Evolutionary conservation across 192 early-diverging fungal species (phyloP).

Genomic region (Coemansia sp.): DNA sequence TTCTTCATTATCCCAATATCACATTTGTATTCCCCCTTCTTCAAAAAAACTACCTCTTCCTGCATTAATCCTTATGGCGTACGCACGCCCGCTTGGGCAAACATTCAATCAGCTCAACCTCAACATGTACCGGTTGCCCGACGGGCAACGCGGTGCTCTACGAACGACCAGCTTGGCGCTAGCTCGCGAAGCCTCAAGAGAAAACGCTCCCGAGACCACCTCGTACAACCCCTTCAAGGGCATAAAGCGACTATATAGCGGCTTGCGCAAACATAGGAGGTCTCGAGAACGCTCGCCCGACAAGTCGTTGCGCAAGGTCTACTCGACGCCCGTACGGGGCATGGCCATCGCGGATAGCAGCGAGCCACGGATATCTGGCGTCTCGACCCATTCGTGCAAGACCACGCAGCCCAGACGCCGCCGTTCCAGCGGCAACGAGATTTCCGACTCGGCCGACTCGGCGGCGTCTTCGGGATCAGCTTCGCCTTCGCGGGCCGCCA

Average conservation of each 20-base stretch:
- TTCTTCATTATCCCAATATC: neutral
- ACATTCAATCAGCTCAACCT: constrained; percentile 55
- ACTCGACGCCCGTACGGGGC: constrained; percentile 34
- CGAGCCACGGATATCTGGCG: neutral
- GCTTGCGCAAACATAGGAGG: constrained; percentile 39
- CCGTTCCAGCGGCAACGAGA: constrained; percentile 25
- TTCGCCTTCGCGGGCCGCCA: constrained; percentile 20
- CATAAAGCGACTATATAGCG: constrained; percentile 46
- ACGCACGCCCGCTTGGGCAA: constrained; percentile 47
- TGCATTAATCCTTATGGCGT: constrained; percentile 29
- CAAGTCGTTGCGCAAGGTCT: constrained; percentile 42
- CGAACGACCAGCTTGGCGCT: constrained; percentile 44
- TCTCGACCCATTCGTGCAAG: constrained; percentile 14
- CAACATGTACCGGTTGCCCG: constrained; percentile 52
- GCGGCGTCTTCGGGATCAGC: constrained; percentile 8
- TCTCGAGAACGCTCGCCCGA: constrained; percentile 15
- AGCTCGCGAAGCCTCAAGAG: constrained; percentile 41
- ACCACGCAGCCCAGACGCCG: constrained; percentile 14
- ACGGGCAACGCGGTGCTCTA: constrained; percentile 50
- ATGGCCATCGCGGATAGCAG: neutral
- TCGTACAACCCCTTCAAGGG: constrained; percentile 48
- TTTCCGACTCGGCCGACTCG: constrained; percentile 14
- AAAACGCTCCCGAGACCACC: constrained; percentile 23
- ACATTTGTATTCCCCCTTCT: neutral
- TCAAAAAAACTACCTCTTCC: neutral